Evolutionary conservation across 768 basidiomycete species (phyloP).

Genomic region (Strobilomyces echinocephalus): DNA sequence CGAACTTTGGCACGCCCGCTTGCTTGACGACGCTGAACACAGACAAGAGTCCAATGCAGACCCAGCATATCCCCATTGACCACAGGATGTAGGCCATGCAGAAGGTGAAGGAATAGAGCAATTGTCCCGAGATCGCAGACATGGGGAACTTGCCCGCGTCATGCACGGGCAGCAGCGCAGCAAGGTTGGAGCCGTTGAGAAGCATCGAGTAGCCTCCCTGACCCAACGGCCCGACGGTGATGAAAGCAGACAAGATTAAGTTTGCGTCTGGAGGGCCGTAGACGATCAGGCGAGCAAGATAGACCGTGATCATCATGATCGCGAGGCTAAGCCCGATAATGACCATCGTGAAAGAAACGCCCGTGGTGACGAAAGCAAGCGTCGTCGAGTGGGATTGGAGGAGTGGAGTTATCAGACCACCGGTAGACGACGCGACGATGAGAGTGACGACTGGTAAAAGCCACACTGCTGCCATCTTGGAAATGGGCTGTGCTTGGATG

Average conservation of each 20-base stretch:
- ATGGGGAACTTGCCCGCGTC: slow-evolving; percentile 29
- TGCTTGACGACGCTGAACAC: slow-evolving; percentile 32
- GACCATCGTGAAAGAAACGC: slow-evolving; percentile 41
- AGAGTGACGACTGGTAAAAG: slow-evolving; percentile 50
- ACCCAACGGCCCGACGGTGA: slow-evolving; percentile 51
- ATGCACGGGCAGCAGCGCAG: slow-evolving; percentile 32
- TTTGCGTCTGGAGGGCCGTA: slow-evolving; percentile 37
- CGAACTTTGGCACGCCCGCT: slow-evolving; percentile 37
- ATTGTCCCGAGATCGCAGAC: slow-evolving; percentile 34
- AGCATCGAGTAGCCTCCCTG: slow-evolving; percentile 47
- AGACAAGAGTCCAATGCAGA: slow-evolving; percentile 40
- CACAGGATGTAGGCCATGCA: slow-evolving; percentile 45
- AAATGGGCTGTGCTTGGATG: slow-evolving; percentile 37
- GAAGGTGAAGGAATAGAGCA: slow-evolving; percentile 42
- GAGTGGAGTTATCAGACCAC: slow-evolving; percentile 40
- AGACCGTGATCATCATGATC: slow-evolving; percentile 46
- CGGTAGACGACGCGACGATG: slow-evolving; percentile 49
- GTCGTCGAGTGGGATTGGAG: slow-evolving; percentile 34
- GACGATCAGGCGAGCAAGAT: slow-evolving; percentile 41
- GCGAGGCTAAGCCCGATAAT: slow-evolving; percentile 45
- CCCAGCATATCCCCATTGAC: slow-evolving; percentile 55
- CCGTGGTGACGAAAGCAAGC: slow-evolving; percentile 40
- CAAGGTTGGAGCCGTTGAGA: slow-evolving; percentile 37
- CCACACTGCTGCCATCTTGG: slow-evolving; percentile 43
- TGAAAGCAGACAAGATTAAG: slow-evolving; percentile 41